These are phyloP conservation scores for Immersiella caudata DNA, from an alignment of 495 filamentous ascomycete species.

Conservation along the genomic window DNA sequence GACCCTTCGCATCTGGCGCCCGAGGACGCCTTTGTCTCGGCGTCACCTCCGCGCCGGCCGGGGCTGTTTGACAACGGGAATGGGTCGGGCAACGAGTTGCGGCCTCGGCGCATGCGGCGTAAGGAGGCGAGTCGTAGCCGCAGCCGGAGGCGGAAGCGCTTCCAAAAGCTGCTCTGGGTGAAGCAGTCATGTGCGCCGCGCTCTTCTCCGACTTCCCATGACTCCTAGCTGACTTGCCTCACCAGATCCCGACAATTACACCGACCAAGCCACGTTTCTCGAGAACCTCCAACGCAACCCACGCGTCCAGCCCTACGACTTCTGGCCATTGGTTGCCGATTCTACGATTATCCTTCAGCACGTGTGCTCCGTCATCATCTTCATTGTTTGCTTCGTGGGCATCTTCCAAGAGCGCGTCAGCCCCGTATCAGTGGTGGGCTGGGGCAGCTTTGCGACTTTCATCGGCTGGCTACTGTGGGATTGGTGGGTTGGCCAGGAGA, in stretches of 20 bases:
- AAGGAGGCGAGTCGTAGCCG: slow-evolving; percentile 42
- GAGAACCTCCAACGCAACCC: slow-evolving; percentile 96
- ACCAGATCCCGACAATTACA: slow-evolving; percentile 95
- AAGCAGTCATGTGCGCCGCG: slow-evolving; percentile 80
- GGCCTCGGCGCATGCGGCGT: slow-evolving; percentile 35
- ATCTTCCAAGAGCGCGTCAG: slow-evolving; percentile 85
- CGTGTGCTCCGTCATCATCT: slow-evolving; percentile 90
- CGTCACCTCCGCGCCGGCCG: slow-evolving; percentile 59
- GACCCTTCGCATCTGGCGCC: slow-evolving; percentile 68
- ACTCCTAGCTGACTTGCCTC: not conserved
- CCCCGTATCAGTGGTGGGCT: slow-evolving; percentile 82
- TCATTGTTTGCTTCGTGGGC: slow-evolving; percentile 88
- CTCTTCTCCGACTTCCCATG: no score
- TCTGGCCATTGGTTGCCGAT: slow-evolving; percentile 94
- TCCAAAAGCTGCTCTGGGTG: slow-evolving; percentile 98
- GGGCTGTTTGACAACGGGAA: slow-evolving; percentile 44
- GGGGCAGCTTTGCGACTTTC: slow-evolving; percentile 79
- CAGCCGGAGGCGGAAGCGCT: slow-evolving; percentile 66
- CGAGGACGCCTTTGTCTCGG: slow-evolving; percentile 76
- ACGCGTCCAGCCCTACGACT: slow-evolving; percentile 91
- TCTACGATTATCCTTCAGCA: slow-evolving; percentile 97
- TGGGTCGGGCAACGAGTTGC: slow-evolving; percentile 33
- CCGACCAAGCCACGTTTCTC: slow-evolving; percentile 92
- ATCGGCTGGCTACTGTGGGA: slow-evolving; percentile 92
- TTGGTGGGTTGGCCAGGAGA: slow-evolving; percentile 70